Percentiles rank a stretch among this genome's conserved stretches.
Conservation (phyloP, 805 yeast species). For the Metschnikowia peoriensis region DNA sequence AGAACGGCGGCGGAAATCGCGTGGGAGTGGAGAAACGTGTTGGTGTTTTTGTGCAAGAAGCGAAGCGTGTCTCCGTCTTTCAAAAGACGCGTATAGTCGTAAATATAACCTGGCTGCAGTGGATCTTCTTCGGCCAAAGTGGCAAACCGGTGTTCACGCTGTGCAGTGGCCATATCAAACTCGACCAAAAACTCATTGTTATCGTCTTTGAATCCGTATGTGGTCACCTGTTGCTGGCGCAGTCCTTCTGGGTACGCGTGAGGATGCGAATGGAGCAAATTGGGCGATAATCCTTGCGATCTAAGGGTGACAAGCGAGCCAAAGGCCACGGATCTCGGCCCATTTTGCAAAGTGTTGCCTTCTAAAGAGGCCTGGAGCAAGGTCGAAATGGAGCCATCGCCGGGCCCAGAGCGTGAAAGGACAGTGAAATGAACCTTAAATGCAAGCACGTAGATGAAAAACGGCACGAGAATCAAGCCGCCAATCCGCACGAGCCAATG, state of each 20-base stretch:
- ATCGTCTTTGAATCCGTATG: slow-evolving; percentile 76
- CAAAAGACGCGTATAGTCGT: slow-evolving; percentile 29
- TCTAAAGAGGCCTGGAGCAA: slow-evolving; percentile 83
- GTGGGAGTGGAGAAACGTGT: slow-evolving; percentile 82
- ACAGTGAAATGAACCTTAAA: slow-evolving; percentile 81
- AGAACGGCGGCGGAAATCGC: slow-evolving; percentile 71
- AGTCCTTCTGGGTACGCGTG: slow-evolving; percentile 90
- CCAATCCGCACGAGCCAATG: slow-evolving; percentile 76
- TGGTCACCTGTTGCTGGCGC: slow-evolving; percentile 90
- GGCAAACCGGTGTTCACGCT: slow-evolving; percentile 26
- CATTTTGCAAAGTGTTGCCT: slow-evolving; percentile 60
- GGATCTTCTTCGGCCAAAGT: slow-evolving; percentile 24
- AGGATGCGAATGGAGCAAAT: slow-evolving; percentile 82
- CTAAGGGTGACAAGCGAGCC: slow-evolving; percentile 65
- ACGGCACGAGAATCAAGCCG: slow-evolving; percentile 69
- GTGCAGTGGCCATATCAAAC: slow-evolving; percentile 43
- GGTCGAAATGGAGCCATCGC: slow-evolving; percentile 88
- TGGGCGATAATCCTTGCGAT: slow-evolving; percentile 69
- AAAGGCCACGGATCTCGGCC: slow-evolving; percentile 64
- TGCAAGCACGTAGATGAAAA: slow-evolving; percentile 61
- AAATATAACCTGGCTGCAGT: slow-evolving; percentile 20
- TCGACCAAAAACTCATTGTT: slow-evolving; percentile 21
- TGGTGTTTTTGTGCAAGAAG: slow-evolving; percentile 66
- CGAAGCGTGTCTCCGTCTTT: slow-evolving; percentile 68
- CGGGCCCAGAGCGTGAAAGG: slow-evolving; percentile 81